phyloP scores from a whole-genome alignment of 345 rosid genomes.

The Bruguiera parviflora region DNA sequence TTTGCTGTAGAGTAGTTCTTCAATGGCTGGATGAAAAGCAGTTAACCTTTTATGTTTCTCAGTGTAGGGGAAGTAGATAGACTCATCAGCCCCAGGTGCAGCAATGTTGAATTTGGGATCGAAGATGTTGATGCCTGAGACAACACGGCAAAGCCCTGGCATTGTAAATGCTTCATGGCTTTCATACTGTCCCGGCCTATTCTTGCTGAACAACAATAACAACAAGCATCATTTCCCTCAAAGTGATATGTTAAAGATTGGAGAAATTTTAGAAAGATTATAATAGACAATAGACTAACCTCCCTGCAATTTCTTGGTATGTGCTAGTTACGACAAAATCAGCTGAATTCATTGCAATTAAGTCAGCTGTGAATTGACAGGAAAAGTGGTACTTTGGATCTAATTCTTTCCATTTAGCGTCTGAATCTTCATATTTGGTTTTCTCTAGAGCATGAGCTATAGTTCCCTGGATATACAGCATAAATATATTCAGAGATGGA shows the following conservation, averaged over 20 bases:
- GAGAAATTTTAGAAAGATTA: not conserved
- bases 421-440: conserved; percentile 88
- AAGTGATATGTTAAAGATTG: not conserved
- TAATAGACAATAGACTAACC: conserved; percentile 35
- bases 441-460: conserved; percentile 96
- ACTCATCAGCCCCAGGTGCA: conserved; percentile 93
- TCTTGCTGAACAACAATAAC: conserved; percentile 45
- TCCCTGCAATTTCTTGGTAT: conserved; percentile 96
- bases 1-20: conserved; percentile 64
- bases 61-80: conserved; percentile 79
- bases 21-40: conserved; percentile 63
- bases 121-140: conserved; percentile 84
- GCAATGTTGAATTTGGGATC: conserved; percentile 94
- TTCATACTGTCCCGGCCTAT: conserved; percentile 84
- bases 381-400: conserved; percentile 90
- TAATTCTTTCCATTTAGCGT: conserved; percentile 78
- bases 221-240: not conserved
- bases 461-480: conserved; percentile 47
- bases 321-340: conserved; percentile 91
- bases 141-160: conserved; percentile 87
- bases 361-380: conserved; percentile 88
- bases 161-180: conserved; percentile 76
- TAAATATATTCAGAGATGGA: not conserved
- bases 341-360: conserved; percentile 74
- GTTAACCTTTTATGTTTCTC: conserved; percentile 52